Percentiles rank a stretch among this genome's conserved stretches.
phyloP scores from a whole-genome alignment of 345 rosid species.

The Lagerstroemia speciosa region DNA sequence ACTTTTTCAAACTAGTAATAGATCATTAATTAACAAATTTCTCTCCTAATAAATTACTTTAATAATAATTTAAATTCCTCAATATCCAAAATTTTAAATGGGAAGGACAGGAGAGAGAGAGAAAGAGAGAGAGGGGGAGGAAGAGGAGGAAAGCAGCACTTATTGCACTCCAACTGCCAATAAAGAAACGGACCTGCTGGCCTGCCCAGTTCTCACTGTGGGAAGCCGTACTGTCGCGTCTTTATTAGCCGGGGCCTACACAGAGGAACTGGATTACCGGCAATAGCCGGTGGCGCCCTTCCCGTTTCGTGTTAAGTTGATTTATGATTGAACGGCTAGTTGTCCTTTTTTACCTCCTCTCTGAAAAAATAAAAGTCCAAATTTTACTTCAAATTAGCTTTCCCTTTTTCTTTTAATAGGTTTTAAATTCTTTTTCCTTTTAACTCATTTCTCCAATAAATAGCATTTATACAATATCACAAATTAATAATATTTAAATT shows the following conservation, averaged over 20 bases:
- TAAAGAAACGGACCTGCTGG: no score
- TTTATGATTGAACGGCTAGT: constrained; percentile 1
- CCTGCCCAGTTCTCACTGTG: not conserved
- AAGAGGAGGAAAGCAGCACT: constrained; percentile 20
- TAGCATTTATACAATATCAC: no score
- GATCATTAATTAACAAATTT: no score
- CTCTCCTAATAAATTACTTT: no score
- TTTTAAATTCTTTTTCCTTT: no score
- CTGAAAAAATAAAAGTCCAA: not conserved
- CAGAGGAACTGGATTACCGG: constrained; percentile 14
- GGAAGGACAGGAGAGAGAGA: not conserved
- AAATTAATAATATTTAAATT: no score
- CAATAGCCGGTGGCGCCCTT: constrained; percentile 4
- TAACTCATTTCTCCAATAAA: no score
- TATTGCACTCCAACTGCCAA: constrained; percentile 71
- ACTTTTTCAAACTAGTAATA: no score
- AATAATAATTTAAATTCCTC: no score
- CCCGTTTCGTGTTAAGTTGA: not conserved
- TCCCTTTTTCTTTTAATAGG: no score
- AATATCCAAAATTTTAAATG: no score
- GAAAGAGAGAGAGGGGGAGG: constrained; percentile 6
- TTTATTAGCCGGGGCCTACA: constrained; percentile 26
- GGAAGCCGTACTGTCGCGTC: constrained; percentile 28
- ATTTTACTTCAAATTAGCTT: no score
- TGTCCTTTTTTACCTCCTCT: not conserved